Conservation (phyloP, 306 rosid species). For the Pterocarpus santalinus region DNA sequence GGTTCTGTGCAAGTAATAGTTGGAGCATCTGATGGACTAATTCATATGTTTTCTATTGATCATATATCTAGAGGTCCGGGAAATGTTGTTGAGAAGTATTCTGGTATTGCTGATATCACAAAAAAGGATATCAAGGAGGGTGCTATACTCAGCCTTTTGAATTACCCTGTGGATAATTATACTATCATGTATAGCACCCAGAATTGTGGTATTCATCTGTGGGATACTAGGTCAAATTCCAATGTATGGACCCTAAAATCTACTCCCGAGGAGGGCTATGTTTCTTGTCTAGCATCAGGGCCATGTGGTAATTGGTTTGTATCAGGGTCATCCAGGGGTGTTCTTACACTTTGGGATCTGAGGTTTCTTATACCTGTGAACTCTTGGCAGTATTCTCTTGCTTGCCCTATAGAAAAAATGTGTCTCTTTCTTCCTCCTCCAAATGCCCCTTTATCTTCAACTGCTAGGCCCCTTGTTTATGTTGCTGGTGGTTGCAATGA, state of each 20-base stretch:
- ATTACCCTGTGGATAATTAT: constrained; percentile 69
- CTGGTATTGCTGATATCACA: constrained; percentile 86
- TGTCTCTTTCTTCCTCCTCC: constrained; percentile 86
- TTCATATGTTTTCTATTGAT: constrained; percentile 91
- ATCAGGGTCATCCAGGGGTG: constrained; percentile 95
- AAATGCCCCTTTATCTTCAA: constrained; percentile 71
- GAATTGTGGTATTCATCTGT: constrained; percentile 92
- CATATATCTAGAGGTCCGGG: constrained; percentile 89
- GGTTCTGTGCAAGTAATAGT: constrained; percentile 89
- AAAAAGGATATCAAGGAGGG: constrained; percentile 95
- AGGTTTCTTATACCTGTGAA: constrained; percentile 91
- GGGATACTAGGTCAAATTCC: constrained; percentile 89
- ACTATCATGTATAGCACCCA: constrained; percentile 89
- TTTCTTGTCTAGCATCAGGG: constrained; percentile 76
- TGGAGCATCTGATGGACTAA: constrained; percentile 95
- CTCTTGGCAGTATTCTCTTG: constrained; percentile 85
- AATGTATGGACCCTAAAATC: constrained; percentile 81
- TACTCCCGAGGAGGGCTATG: constrained; percentile 90
- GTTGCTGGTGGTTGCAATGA: constrained; percentile 96
- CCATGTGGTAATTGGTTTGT: constrained; percentile 96
- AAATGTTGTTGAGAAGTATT: constrained; percentile 91
- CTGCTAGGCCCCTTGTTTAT: constrained; percentile 91
- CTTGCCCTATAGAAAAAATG: constrained; percentile 92
- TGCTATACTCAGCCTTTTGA: constrained; percentile 77
- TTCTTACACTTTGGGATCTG: constrained; percentile 95